Evolutionary conservation across 108 stramenopile species (phyloP).

Genomic region (Cyclostephanos tholiformis): DNA sequence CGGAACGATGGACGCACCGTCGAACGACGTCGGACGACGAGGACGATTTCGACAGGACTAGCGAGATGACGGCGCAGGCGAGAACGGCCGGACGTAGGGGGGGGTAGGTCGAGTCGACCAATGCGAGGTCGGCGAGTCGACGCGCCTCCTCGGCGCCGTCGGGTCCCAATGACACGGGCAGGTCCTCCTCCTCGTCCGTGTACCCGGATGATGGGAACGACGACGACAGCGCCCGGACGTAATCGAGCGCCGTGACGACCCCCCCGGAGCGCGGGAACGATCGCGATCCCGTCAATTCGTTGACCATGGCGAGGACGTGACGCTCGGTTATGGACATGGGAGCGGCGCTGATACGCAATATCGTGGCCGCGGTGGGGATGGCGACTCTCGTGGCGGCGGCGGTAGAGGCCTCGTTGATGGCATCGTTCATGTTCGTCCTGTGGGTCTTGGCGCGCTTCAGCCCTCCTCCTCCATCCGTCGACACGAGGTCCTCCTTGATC

Average conservation of each 20-base stretch:
- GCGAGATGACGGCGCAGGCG: constrained; percentile 29
- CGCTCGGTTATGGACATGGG: constrained; percentile 31
- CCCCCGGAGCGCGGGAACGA: constrained; percentile 28
- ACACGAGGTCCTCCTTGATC: background rate
- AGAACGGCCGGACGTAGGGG: constrained; percentile 23
- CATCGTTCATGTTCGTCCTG: constrained; percentile 27
- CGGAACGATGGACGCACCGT: constrained; percentile 12
- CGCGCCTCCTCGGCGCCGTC: constrained; percentile 22
- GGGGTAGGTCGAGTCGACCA: background rate
- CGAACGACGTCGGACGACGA: constrained; percentile 11
- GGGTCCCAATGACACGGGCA: constrained; percentile 2
- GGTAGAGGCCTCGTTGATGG: background rate
- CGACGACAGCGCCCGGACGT: constrained; percentile 24
- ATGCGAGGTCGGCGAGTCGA: constrained; percentile 18
- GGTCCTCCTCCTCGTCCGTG: background rate
- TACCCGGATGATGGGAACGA: background rate
- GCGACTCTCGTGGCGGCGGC: background rate
- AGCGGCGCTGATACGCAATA: constrained; percentile 36
- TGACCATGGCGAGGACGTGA: constrained; percentile 30
- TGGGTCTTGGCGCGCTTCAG: constrained; percentile 32
- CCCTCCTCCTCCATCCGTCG: background rate
- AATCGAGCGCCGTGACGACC: constrained; percentile 33
- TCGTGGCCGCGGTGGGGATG: constrained; percentile 25
- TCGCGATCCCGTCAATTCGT: constrained; percentile 32
- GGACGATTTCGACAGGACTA: constrained; percentile 10